Evolutionary conservation across 2,329 filamentous ascomycete species (phyloP).

Genomic region (Colletotrichum graminicola): DNA sequence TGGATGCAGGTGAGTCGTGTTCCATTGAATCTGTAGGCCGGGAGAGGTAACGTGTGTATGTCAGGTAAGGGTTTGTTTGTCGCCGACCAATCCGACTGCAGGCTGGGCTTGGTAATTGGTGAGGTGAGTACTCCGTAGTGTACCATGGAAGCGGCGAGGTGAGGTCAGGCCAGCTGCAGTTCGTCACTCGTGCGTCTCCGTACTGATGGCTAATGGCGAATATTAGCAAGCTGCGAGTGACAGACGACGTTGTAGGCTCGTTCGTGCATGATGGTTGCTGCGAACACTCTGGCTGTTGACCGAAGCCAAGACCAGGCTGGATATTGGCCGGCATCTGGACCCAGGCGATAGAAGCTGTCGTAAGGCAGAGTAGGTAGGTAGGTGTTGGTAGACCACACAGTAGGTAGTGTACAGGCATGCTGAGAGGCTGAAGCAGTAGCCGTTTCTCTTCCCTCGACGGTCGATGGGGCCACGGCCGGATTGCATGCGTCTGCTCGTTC

Average conservation of each 20-base stretch:
- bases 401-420: background rate
- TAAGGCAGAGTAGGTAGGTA: conserved; percentile 3
- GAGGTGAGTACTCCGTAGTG: background rate
- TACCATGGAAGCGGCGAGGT: conserved; percentile 30
- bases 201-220: background rate
- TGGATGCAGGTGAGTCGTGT: conserved; percentile 9
- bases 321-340: background rate
- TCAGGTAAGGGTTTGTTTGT: conserved; percentile 4
- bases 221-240: background rate
- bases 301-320: conserved; percentile 9
- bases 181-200: conserved; percentile 12
- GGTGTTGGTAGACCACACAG: background rate
- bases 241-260: background rate
- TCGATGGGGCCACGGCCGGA: conserved; percentile 21
- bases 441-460: background rate
- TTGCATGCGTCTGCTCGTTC: conserved; percentile 36
- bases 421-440: conserved; percentile 11
- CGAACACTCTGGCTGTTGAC: conserved; percentile 11
- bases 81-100: background rate
- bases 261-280: conserved; percentile 5
- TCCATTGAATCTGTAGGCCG: conserved; percentile 6
- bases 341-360: background rate
- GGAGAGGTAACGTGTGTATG: background rate
- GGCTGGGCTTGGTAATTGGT: background rate
- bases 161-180: conserved; percentile 17